Conservation (phyloP, 495 filamentous ascomycete species). For the Barbatosphaeria neglecta region DNA sequence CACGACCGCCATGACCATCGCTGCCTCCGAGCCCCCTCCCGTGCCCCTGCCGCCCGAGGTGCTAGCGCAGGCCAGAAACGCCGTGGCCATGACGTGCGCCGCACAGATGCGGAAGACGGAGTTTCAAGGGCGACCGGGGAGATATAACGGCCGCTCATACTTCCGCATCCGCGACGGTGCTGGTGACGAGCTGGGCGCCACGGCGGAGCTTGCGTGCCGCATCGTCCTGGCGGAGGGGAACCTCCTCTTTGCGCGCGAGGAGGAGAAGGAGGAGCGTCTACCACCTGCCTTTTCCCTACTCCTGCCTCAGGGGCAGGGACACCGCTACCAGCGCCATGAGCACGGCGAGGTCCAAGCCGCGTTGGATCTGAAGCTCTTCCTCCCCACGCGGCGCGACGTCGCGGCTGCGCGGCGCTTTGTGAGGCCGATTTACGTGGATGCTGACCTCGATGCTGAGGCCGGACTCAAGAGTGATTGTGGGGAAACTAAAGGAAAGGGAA, state of each 20-base stretch:
- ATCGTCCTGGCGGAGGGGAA: background rate
- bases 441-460: too few species aligned
- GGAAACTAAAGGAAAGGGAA: too few species aligned
- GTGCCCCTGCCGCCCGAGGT: too few species aligned
- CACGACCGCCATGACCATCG: too few species aligned
- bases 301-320: background rate
- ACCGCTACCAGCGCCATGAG: background rate
- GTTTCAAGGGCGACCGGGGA: background rate
- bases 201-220: background rate
- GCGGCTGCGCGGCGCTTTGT: background rate
- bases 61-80: too few species aligned
- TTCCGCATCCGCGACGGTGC: background rate
- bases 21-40: too few species aligned
- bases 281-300: background rate
- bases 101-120: too few species aligned
- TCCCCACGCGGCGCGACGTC: background rate
- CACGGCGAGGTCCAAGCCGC: background rate
- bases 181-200: too few species aligned
- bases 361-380: background rate
- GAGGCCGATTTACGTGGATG: background rate
- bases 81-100: too few species aligned
- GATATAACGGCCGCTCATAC: background rate
- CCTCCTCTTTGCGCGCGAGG: background rate
- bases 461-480: too few species aligned
- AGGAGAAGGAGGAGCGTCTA: too few species aligned